A percentile compares a stretch with the other conserved stretches of the same genome.
These are phyloP conservation scores for Begonia masoniana DNA, from an alignment of 306 rosid genomes.

Conservation along the genomic window DNA sequence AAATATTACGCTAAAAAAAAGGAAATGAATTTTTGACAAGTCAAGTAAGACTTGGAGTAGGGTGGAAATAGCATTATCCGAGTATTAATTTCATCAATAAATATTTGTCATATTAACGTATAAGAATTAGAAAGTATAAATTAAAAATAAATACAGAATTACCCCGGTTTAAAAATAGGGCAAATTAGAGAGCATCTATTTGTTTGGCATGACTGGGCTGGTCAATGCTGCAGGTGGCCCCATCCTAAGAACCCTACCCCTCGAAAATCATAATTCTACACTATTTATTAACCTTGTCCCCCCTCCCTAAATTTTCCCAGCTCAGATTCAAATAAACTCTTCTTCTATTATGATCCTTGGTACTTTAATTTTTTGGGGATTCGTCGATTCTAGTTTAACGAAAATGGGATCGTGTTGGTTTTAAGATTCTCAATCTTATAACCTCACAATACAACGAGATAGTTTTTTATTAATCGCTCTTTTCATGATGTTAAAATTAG, in stretches of 20 bases:
- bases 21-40: no score
- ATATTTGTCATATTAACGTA: not conserved
- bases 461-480: no score
- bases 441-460: no score
- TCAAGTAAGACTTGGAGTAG: no score
- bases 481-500: no score
- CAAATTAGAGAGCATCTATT: not conserved
- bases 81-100: not conserved
- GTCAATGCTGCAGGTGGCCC: not conserved
- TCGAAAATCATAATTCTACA: not conserved
- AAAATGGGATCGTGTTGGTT: not conserved
- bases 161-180: not conserved
- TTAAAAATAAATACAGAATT: no score
- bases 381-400: not conserved
- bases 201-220: not conserved
- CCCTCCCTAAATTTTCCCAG: not conserved
- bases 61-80: no score
- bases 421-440: not conserved
- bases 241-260: not conserved
- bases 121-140: no score
- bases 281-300: not conserved
- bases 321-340: not conserved
- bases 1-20: no score
- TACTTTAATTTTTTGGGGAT: not conserved
- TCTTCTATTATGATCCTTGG: not conserved